Conservation (phyloP, 2,329 filamentous ascomycete genomes). For the Penicillium sp. region DNA sequence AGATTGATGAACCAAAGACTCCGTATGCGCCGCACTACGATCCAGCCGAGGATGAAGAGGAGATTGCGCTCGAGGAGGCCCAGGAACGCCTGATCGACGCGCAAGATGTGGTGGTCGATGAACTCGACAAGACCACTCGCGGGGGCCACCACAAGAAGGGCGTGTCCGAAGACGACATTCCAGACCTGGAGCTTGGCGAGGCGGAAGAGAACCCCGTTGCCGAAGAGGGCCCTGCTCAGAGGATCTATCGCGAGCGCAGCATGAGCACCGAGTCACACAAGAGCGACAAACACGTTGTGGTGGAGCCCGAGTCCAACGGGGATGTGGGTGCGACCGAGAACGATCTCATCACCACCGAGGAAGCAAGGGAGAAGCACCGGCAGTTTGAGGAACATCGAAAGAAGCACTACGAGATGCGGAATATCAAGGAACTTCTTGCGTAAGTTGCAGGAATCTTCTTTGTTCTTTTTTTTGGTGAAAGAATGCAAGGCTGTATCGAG, state of each 20-base stretch:
- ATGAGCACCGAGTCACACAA: slow-evolving; percentile 37
- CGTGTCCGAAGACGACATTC: slow-evolving; percentile 69
- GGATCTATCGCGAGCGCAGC: slow-evolving; percentile 40
- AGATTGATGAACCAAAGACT: slow-evolving; percentile 97
- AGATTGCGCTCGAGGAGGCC: slow-evolving; percentile 38
- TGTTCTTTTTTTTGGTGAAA: background rate
- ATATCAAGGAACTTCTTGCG: slow-evolving; percentile 83
- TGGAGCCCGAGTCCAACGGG: slow-evolving; percentile 48
- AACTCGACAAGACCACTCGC: slow-evolving; percentile 52
- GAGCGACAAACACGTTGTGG: slow-evolving; percentile 71
- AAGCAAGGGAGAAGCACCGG: slow-evolving; percentile 84
- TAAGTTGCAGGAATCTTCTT: slow-evolving; percentile 33
- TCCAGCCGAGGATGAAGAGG: slow-evolving; percentile 77
- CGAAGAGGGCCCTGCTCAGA: slow-evolving; percentile 5
- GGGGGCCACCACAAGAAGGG: slow-evolving; percentile 38
- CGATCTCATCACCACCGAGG: slow-evolving; percentile 53
- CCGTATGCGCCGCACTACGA: slow-evolving; percentile 92
- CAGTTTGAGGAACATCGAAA: slow-evolving; percentile 88
- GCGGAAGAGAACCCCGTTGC: slow-evolving; percentile 63
- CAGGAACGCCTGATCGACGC: slow-evolving; percentile 54
- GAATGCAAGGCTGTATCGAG: background rate
- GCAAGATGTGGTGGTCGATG: slow-evolving; percentile 63
- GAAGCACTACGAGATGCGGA: slow-evolving; percentile 98
- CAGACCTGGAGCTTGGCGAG: slow-evolving; percentile 84
- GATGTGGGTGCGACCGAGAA: slow-evolving; percentile 35